A percentile compares a stretch with the other conserved stretches of the same genome.
Evolutionary conservation across 352 stramenopile genomes (phyloP).

Genomic region (Pythium oligandrum): DNA sequence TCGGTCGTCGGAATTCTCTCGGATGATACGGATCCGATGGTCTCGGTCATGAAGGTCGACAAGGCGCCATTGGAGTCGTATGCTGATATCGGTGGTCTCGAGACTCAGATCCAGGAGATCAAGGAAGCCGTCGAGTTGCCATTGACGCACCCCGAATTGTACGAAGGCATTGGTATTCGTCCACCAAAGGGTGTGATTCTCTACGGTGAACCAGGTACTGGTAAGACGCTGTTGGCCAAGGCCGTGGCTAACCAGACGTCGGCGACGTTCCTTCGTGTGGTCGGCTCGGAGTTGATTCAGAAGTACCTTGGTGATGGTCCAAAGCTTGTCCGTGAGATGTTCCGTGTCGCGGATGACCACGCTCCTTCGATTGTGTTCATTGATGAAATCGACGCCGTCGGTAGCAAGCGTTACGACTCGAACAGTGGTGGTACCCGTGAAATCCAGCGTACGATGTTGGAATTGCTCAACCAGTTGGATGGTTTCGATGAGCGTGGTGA

Average conservation of each 20-base stretch:
- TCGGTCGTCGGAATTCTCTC: slow-evolving; percentile 98
- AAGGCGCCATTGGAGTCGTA: slow-evolving; percentile 99
- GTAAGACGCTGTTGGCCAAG: slow-evolving; percentile 99
- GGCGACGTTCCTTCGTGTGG: slow-evolving; percentile 98
- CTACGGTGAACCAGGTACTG: slow-evolving; percentile 98
- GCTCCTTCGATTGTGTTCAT: slow-evolving; percentile 99
- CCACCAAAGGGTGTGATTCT: slow-evolving; percentile 99
- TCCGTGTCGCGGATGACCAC: slow-evolving; percentile 98
- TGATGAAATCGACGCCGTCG: slow-evolving; percentile 99
- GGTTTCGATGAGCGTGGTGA: slow-evolving; percentile 99
- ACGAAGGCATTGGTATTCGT: slow-evolving; percentile 99
- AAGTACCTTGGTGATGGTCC: slow-evolving; percentile 99
- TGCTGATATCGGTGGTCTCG: slow-evolving; percentile 98
- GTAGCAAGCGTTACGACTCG: slow-evolving; percentile 99
- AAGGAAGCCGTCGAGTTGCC: slow-evolving; percentile 96
- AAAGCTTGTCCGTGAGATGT: slow-evolving; percentile 99
- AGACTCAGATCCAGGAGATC: slow-evolving; percentile 97
- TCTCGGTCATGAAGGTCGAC: slow-evolving; percentile 99
- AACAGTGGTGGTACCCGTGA: slow-evolving; percentile 96
- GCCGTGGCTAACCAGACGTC: slow-evolving; percentile 99
- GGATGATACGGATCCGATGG: slow-evolving; percentile 99
- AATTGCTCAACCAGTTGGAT: slow-evolving; percentile 99
- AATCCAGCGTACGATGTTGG: slow-evolving; percentile 99
- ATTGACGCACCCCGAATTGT: slow-evolving; percentile 99
- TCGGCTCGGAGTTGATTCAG: slow-evolving; percentile 99